Base-by-base conservation (phyloP, 1,284 basidiomycete species). In the Stygiomarasmius scandens region DNA sequence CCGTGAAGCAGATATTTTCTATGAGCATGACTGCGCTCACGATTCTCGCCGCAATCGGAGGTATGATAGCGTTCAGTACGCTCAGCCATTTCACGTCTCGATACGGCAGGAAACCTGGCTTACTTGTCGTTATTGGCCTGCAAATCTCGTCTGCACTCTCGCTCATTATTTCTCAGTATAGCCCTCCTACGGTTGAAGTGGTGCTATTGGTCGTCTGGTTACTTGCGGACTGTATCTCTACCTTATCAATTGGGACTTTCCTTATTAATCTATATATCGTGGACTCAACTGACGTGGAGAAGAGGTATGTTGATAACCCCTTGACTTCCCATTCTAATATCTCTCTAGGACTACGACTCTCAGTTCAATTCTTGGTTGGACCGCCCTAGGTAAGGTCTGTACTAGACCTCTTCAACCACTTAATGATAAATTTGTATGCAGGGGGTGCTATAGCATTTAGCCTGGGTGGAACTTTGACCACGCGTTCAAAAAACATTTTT, bases 401-500 rank as follows among this genome's bases (percentile, higher is more conserved):
- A 9, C 2, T 2, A 29, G 19, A 22, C 24, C 23, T 34, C 19
- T 12, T 24, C 16, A 38, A 48, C 43, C 20, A 53, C 16, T 22
- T 32, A n/a, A 8, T 27, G 23, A 25, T 27, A 27, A 44, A 22
- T 27, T 12, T 45, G 27, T 24, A 10, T 41, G 0, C 51, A 73
- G 73, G 70, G 36, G 55, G 53, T 5, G 64, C 61, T 9, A 29
- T 72, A 24, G 66, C 74, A 11, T 66, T 63, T 49, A 49, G 58
- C 27, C 43, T 70, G 0, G 74, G 72, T 51, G 72, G 72, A 10
- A 46, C 62, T 3, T 41, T 74, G 20, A 73, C 74, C 1, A 66
- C 66, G 5, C 27, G 58, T 24, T 68, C 69, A 3, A 58, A 65
- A 12, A 54, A 67, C 22, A 61, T 67, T 14, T 25, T 66, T 0